Conservation (phyloP, 352 stramenopile genomes). For the Phytophthora fragariaefolia region DNA sequence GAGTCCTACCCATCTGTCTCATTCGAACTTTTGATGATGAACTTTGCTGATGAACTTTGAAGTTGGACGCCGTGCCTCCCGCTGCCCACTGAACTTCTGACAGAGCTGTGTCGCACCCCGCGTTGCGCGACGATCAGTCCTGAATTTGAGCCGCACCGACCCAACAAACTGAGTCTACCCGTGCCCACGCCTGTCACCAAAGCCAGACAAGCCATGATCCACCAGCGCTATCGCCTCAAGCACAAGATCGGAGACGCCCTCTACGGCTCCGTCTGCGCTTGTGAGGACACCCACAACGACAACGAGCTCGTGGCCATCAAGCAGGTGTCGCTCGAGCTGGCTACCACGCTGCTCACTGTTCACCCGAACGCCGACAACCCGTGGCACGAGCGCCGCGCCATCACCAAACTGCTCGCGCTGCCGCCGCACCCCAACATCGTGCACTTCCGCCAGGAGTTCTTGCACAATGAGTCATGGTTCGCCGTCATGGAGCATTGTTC, state of each 20-base stretch:
- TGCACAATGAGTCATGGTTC: conserved; percentile 51
- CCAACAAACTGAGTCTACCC: neutral
- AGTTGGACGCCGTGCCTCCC: neutral
- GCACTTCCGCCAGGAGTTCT: conserved; percentile 45
- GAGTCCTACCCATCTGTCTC: neutral
- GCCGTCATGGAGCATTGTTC: conserved; percentile 62
- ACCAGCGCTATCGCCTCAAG: conserved; percentile 29
- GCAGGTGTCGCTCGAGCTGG: conserved; percentile 38
- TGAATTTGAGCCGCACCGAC: neutral
- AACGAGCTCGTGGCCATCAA: conserved; percentile 51
- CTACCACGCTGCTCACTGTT: conserved; percentile 25
- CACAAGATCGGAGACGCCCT: conserved; percentile 39
- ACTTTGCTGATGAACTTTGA: neutral
- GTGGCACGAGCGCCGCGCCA: conserved; percentile 38
- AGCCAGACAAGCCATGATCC: conserved; percentile 23
- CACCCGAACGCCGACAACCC: conserved; percentile 48
- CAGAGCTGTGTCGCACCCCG: neutral
- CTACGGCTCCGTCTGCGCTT: conserved; percentile 50
- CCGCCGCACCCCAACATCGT: conserved; percentile 51
- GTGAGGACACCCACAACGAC: conserved; percentile 31
- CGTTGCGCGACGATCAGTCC: neutral
- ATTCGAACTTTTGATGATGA: neutral
- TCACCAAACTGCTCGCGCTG: conserved; percentile 22
- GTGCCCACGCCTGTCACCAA: neutral
- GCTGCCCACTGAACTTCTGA: too few species aligned